A percentile compares a stretch with the other conserved stretches of the same genome.
phyloP scores from a whole-genome alignment of 495 filamentous ascomycete genomes.

The Astrocystis sublimbata region DNA sequence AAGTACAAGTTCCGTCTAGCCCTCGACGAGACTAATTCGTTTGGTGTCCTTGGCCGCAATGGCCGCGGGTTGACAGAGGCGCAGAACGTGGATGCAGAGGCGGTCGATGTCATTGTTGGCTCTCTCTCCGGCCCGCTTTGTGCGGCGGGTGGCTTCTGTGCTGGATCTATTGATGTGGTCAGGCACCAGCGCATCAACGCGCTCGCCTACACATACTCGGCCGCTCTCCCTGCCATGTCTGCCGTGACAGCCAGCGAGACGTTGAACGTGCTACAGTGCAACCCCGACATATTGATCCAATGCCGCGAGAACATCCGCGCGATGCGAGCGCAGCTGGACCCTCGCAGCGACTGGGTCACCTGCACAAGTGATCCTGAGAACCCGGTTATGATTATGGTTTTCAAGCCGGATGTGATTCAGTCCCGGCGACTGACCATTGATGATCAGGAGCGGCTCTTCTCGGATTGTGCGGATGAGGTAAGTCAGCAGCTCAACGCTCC shows the following conservation, averaged over 20 bases:
- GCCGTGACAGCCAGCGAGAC: constrained; percentile 94
- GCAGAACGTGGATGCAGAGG: constrained; percentile 87
- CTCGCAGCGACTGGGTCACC: constrained; percentile 85
- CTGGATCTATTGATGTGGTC: constrained; percentile 82
- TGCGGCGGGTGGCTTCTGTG: constrained; percentile 94
- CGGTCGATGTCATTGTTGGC: constrained; percentile 95
- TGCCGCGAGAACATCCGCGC: constrained; percentile 79
- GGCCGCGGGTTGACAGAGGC: constrained; percentile 92
- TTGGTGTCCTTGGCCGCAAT: constrained; percentile 87
- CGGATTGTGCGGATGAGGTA: constrained; percentile 95
- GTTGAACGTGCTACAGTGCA: constrained; percentile 77
- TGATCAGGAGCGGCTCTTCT: constrained; percentile 83
- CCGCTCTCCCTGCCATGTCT: constrained; percentile 88
- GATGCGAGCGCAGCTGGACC: constrained; percentile 85
- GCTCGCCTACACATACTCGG: constrained; percentile 89
- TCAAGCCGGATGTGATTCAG: constrained; percentile 81
- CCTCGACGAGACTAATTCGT: constrained; percentile 95
- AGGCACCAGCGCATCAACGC: constrained; percentile 93
- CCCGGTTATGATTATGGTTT: constrained; percentile 78
- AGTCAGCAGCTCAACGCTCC: constrained; percentile 18
- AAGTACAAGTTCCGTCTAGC: constrained; percentile 97
- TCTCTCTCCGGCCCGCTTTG: constrained; percentile 84
- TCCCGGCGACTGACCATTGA: constrained; percentile 63
- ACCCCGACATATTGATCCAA: constrained; percentile 71
- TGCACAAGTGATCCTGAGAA: constrained; percentile 84